Conservation (phyloP, 768 basidiomycete species). For the Boletus sensibilis region DNA sequence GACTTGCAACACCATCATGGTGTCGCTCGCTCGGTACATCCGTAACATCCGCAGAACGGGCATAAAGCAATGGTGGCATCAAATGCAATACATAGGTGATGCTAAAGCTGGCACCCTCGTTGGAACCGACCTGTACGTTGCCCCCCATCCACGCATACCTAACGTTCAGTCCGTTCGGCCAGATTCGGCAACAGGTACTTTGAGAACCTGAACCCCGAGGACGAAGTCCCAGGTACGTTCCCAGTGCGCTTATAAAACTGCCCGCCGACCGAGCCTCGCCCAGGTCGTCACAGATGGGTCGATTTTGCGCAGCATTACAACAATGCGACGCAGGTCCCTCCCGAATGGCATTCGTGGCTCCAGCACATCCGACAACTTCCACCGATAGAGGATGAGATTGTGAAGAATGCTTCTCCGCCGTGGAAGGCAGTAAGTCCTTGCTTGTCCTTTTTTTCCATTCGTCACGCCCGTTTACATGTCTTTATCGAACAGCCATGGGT, state of each 20-base stretch:
- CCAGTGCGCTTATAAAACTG: neutral
- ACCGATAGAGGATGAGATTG: slow-evolving; percentile 70
- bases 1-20: slow-evolving; percentile 42
- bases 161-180: slow-evolving; percentile 5
- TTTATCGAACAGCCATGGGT: slow-evolving; percentile 58
- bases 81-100: slow-evolving; percentile 92
- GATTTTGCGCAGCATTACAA: slow-evolving; percentile 89
- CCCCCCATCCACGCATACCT: neutral
- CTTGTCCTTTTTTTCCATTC: neutral
- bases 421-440: slow-evolving; percentile 79
- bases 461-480: neutral
- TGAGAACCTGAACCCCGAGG: slow-evolving; percentile 84
- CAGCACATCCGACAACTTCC: slow-evolving; percentile 84
- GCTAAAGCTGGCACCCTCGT: slow-evolving; percentile 80
- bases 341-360: slow-evolving; percentile 98
- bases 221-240: slow-evolving; percentile 81
- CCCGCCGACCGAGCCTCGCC: neutral
- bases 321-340: slow-evolving; percentile 90
- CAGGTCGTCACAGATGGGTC: slow-evolving; percentile 96
- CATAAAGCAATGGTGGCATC: slow-evolving; percentile 84
- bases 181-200: slow-evolving; percentile 95
- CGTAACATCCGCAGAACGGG: slow-evolving; percentile 76
- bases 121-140: slow-evolving; percentile 80
- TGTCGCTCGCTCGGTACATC: slow-evolving; percentile 73
- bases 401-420: slow-evolving; percentile 65